Evolutionary conservation across 116 monocot genomes (phyloP).

Genomic region (Zostera marina): DNA sequence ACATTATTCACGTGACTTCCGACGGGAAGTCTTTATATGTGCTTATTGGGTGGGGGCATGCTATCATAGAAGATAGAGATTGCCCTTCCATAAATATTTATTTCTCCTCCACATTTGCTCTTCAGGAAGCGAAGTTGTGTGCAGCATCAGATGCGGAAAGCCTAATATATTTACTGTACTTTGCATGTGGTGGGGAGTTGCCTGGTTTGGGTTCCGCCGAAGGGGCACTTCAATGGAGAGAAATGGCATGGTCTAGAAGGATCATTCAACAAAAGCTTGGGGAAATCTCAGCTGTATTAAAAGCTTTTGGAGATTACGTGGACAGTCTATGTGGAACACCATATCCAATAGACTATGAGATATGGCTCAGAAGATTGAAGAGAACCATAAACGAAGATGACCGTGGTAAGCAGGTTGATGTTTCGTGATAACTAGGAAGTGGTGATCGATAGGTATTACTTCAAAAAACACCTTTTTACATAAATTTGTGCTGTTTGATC

Average conservation of each 20-base stretch:
- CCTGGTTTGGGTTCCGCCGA: slow-evolving; percentile 80
- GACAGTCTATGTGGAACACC: slow-evolving; percentile 95
- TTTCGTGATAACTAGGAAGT: slow-evolving; percentile 22
- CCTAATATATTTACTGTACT: slow-evolving; percentile 76
- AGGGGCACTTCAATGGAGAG: slow-evolving; percentile 80
- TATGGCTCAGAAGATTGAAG: slow-evolving; percentile 83
- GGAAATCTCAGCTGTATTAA: slow-evolving; percentile 75
- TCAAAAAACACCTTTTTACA: background rate
- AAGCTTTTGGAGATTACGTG: slow-evolving; percentile 97
- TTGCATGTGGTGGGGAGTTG: slow-evolving; percentile 53
- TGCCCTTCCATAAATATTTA: slow-evolving; percentile 64
- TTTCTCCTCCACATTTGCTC: slow-evolving; percentile 79
- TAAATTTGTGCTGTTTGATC: background rate
- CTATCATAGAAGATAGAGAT: slow-evolving; percentile 83
- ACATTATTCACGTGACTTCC: slow-evolving; percentile 38
- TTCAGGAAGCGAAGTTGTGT: slow-evolving; percentile 81
- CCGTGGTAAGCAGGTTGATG: slow-evolving; percentile 64
- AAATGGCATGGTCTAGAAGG: slow-evolving; percentile 66
- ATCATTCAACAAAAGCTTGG: slow-evolving; percentile 92
- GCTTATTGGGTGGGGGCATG: slow-evolving; percentile 87
- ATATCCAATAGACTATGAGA: slow-evolving; percentile 74
- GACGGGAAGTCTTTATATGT: slow-evolving; percentile 38
- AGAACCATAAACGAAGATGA: slow-evolving; percentile 65
- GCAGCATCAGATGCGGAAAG: slow-evolving; percentile 92
- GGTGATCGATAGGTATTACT: background rate